Evolutionary conservation across 2,329 filamentous ascomycete genomes (phyloP), one percentile per base, ranked within the genome.

Genomic region (Chrysoporthe puriensis): DNA sequence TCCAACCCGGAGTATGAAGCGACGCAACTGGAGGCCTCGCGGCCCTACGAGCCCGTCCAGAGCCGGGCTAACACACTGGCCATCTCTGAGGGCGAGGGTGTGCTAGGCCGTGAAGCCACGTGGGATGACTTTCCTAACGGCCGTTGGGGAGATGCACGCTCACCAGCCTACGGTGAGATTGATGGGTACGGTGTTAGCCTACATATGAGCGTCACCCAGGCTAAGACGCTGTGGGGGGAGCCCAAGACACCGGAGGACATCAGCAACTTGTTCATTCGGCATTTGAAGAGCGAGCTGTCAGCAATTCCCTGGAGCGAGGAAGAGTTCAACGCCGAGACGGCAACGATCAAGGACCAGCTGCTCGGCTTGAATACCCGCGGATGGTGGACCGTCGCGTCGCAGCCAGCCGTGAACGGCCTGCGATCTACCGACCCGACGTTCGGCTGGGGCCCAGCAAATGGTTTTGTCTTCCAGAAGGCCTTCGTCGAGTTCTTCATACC

Each of bases 41-140:
- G 94, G n/a, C 92, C 89, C 1, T 86, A 87, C 2, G 89, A 89
- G 72, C 88, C 86, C 64, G 84, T 95, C 74, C 94, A 95, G 76
- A 89, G 88, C 26, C 88, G 94, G 63, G 90, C 91, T 66, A 95
- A 94, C 77, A 96, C 93, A 0, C 86, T 98, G 11, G 93, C 94
- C 40, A 97, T 97, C 67, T 97, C 94, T 0, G 95, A 98, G 80
- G 95, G 96, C 6, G 91, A 97, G 75, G 96, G 95, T 34, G 86
- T 91, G 3, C 84, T 97, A 7, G 96, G 95, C 13, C 87, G 96
- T 62, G 95, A 98, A 83, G 96, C 96, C 44, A 99, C 96, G 0
- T 99, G 96, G 96, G 96, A 99, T 75, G 96, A 99, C 76, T 99
- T 94, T 78, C 95, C 95, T 71, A 98, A 98, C 82, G 96, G 95